A percentile compares a stretch with the other conserved stretches of the same genome.
phyloP scores from a whole-genome alignment of 352 stramenopile genomes.

The Blastocystis sp. region DNA sequence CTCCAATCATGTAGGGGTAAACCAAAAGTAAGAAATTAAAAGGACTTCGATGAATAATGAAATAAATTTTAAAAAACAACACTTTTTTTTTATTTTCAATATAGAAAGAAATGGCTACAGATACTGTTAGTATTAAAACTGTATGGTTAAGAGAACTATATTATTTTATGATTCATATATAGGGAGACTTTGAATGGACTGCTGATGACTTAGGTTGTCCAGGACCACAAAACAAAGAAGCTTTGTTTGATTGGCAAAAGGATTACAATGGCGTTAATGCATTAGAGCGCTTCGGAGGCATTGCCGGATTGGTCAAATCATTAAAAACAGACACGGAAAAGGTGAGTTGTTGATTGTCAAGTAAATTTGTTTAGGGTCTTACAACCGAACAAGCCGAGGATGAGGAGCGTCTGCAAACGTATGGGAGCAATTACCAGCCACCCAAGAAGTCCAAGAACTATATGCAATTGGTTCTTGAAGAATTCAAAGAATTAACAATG shows the following conservation, averaged over 20 bases:
- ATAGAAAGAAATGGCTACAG: no score
- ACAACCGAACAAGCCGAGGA: constrained; percentile 34
- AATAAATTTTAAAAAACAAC: no score
- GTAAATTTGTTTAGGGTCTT: constrained; percentile 21
- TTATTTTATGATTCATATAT: no score
- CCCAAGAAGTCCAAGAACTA: constrained; percentile 33
- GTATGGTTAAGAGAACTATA: no score
- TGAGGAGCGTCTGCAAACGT: constrained; percentile 29
- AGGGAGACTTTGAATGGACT: not conserved
- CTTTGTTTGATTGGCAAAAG: constrained; percentile 36
- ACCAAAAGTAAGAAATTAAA: no score
- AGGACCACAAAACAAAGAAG: constrained; percentile 17
- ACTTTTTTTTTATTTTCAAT: no score
- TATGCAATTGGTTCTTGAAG: constrained; percentile 59
- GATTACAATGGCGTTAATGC: constrained; percentile 16
- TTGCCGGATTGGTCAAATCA: constrained; percentile 16
- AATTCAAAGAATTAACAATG: constrained; percentile 66
- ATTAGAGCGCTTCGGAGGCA: constrained; percentile 17
- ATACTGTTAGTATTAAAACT: no score
- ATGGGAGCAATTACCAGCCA: constrained; percentile 31
- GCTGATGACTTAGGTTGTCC: constrained; percentile 14
- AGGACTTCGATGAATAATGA: no score
- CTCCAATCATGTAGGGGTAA: no score
- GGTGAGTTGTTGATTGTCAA: not conserved
- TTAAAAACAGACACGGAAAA: constrained; percentile 28